Evolutionary conservation across 176 grass and related monocot genomes (phyloP), one percentile per base, ranked within the genome.

Genomic region (Oropetium thomaeum): DNA sequence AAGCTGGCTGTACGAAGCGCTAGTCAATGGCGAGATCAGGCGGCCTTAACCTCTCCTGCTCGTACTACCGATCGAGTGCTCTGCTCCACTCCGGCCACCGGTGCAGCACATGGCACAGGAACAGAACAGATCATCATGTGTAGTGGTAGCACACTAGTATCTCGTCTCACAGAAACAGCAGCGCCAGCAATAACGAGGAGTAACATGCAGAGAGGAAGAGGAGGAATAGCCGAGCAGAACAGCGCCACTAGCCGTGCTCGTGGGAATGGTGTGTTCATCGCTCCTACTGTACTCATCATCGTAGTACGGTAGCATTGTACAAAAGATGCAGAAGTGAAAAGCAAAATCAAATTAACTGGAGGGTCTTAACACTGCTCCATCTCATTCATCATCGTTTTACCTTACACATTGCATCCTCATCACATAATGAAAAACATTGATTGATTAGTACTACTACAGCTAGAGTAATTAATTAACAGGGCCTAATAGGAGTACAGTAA

Each of bases 291-390:
- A n/a, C n/a, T n/a, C 39, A 41, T 8, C 8, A 41, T 41, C 8
- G 2, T 2, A 0, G 39, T 2, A 41, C 22, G 14, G 10, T 13
- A 27, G 9, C 62, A 11, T 12, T 10, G 39, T n/a, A n/a, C n/a
- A n/a, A 41, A 14, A 47, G 15, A 47, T 17, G 44, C 44, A 17
- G 44, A 47, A 41, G 35, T 3, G 9, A 25, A n/a, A 17, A 32
- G 47, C n/a, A n/a, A 32, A 61, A 63, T 40, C 8, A 9, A 22
- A 31, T 42, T 32, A 25, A 28, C 41, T 23, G 67, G 58, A 73
- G 67, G 59, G 58, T 13, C 66, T 78, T 37, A 79, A 72, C 72
- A 79, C 62, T 62, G 47, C 67, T 54, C 47, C 45, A 1, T 55
- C n/a, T 14, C 59, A 47, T 59, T 27, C 59, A 47, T 59, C 30